Conservation (phyloP, 129 eudicot genomes). For the Chrysanthemum lavandulifolium region DNA sequence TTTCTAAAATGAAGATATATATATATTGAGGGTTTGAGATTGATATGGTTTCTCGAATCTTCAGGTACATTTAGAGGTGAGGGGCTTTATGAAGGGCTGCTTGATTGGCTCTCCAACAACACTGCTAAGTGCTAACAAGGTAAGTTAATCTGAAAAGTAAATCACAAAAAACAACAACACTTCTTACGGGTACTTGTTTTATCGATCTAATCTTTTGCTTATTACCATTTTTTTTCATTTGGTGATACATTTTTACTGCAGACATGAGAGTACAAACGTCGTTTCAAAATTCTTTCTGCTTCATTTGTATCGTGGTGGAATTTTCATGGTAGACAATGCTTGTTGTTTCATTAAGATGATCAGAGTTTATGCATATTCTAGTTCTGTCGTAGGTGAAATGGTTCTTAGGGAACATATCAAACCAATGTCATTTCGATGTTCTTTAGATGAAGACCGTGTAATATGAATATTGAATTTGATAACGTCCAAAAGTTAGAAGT, state of each 20-base stretch:
- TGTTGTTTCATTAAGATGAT: constrained; percentile 6
- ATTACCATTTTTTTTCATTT: not conserved
- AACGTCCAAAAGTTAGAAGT: not conserved
- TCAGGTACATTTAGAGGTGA: constrained; percentile 55
- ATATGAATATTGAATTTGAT: not conserved
- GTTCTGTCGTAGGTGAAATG: constrained; percentile 23
- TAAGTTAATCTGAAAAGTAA: constrained; percentile 22
- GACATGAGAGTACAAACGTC: not conserved
- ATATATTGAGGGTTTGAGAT: not conserved
- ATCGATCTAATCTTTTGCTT: not conserved
- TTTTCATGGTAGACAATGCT: constrained; percentile 15
- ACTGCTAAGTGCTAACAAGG: constrained; percentile 45
- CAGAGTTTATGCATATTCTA: not conserved
- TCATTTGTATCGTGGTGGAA: constrained; percentile 4
- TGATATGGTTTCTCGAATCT: constrained; percentile 9
- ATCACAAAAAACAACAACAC: not conserved
- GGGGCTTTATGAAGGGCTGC: constrained; percentile 45
- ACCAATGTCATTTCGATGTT: constrained; percentile 6
- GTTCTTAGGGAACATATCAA: constrained; percentile 16
- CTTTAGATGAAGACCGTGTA: constrained; percentile 2
- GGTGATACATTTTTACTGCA: constrained; percentile 10
- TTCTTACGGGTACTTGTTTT: not conserved
- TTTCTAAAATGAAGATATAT: not conserved
- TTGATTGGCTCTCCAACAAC: constrained; percentile 54
- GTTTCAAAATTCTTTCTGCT: not conserved